A percentile compares a stretch with the other conserved stretches of the same genome.
phyloP scores from a whole-genome alignment of 2,329 filamentous ascomycete genomes.

The Phaeosphaeria sp. region DNA sequence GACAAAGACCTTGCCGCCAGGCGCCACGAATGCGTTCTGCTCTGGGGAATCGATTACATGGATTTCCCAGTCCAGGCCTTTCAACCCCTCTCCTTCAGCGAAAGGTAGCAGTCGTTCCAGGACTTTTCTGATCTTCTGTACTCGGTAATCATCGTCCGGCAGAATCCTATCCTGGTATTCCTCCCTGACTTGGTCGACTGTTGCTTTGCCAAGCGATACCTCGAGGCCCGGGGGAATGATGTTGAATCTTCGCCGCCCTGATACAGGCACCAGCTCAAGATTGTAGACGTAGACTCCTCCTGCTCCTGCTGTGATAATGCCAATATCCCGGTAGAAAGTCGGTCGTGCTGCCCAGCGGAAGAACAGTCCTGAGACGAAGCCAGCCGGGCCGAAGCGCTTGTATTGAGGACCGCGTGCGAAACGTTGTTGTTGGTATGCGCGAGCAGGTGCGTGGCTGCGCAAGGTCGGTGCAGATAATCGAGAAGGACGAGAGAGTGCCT shows the following conservation, averaged over 20 bases:
- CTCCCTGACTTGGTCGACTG: conserved; percentile 65
- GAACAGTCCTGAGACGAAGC: conserved; percentile 30
- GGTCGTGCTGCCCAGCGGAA: conserved; percentile 51
- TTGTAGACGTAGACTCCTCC: conserved; percentile 71
- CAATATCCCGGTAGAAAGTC: conserved; percentile 56
- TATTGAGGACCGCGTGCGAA: conserved; percentile 35
- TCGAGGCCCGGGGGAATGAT: conserved; percentile 65
- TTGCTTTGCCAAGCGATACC: conserved; percentile 57
- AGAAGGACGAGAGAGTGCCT: background rate
- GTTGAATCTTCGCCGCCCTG: conserved; percentile 76
- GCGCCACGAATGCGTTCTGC: conserved; percentile 78
- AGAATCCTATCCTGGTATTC: conserved; percentile 63
- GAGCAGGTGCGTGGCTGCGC: conserved; percentile 14
- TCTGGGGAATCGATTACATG: conserved; percentile 73
- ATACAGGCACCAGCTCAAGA: conserved; percentile 74
- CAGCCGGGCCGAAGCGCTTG: conserved; percentile 34
- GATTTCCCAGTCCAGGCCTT: conserved; percentile 69
- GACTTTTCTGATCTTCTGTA: conserved; percentile 65
- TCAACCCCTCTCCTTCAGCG: conserved; percentile 56
- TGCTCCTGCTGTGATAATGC: conserved; percentile 49
- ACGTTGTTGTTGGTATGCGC: conserved; percentile 32
- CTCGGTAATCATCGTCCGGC: conserved; percentile 64
- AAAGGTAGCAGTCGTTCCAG: conserved; percentile 71
- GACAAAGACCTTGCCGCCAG: conserved; percentile 80
- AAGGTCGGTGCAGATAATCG: background rate